phyloP scores from a whole-genome alignment of 2,329 filamentous ascomycete genomes.

The Colletotrichum sansevieriae region DNA sequence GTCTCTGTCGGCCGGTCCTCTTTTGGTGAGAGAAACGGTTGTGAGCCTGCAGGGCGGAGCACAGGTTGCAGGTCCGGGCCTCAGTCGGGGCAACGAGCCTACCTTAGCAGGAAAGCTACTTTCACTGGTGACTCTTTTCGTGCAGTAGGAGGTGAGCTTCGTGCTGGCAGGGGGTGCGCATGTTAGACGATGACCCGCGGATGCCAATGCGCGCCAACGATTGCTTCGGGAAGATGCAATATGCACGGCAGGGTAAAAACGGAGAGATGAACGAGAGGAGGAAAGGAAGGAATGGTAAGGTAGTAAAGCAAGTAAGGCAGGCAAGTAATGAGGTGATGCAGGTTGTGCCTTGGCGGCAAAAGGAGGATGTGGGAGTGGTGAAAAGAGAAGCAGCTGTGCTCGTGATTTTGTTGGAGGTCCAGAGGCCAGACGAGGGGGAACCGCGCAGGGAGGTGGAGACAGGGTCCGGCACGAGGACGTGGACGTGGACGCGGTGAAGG shows the following conservation, averaged over 20 bases:
- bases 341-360: not conserved
- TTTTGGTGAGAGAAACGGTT: not conserved
- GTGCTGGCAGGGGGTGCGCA: conserved; percentile 34
- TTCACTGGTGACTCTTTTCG: conserved; percentile 30
- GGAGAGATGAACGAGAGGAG: conserved; percentile 2
- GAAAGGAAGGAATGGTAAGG: not conserved
- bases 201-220: conserved; percentile 30
- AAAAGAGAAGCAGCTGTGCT: not conserved
- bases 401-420: not conserved
- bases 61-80: conserved; percentile 29
- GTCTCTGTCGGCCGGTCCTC: not conserved
- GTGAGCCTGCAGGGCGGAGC: not conserved
- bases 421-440: conserved; percentile 5
- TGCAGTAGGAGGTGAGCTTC: conserved; percentile 29
- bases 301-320: not conserved
- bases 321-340: conserved; percentile 1
- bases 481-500: conserved; percentile 10
- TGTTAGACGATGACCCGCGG: conserved; percentile 32
- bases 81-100: conserved; percentile 30
- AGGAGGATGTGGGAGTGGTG: not conserved
- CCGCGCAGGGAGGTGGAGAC: conserved; percentile 3
- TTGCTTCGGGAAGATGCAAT: conserved; percentile 2
- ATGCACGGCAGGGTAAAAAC: not conserved
- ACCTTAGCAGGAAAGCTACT: conserved; percentile 7
- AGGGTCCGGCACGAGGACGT: not conserved